phyloP scores from a whole-genome alignment of 2,329 filamentous ascomycete genomes.

The Anthostomella pinea region DNA sequence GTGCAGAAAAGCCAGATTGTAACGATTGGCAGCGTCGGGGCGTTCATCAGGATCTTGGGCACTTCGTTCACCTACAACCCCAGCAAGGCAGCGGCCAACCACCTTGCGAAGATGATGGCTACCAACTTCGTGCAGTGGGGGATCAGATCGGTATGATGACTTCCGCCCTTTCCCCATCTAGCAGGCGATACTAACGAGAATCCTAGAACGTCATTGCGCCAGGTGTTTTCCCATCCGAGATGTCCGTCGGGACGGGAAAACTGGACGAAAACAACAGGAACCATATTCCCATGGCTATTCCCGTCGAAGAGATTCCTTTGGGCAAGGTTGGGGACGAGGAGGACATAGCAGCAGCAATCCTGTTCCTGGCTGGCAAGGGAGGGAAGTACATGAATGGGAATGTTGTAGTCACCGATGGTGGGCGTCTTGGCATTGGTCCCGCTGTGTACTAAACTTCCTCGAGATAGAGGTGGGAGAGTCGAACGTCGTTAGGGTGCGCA shows the following conservation, averaged over 20 bases:
- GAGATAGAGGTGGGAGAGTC: neutral
- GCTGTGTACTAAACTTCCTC: constrained; percentile 8
- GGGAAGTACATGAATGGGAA: constrained; percentile 14
- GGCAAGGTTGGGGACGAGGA: constrained; percentile 13
- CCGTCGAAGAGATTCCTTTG: constrained; percentile 10
- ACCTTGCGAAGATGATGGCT: constrained; percentile 14
- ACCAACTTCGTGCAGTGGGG: constrained; percentile 15
- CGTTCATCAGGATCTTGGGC: constrained; percentile 6
- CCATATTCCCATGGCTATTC: constrained; percentile 7
- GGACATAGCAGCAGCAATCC: constrained; percentile 13
- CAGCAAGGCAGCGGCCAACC: constrained; percentile 10
- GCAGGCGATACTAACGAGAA: neutral
- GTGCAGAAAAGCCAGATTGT: constrained; percentile 10
- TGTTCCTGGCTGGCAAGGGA: constrained; percentile 13
- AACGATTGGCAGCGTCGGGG: constrained; percentile 9
- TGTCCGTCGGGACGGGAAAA: constrained; percentile 9
- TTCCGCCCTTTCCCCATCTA: neutral
- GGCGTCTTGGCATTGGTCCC: constrained; percentile 9
- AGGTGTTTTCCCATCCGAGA: constrained; percentile 11
- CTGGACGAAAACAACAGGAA: constrained; percentile 10
- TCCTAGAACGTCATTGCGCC: constrained; percentile 11
- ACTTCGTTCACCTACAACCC: constrained; percentile 6
- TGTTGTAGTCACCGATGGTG: constrained; percentile 13
- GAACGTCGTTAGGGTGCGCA: neutral
- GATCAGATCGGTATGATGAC: constrained; percentile 8